Conservation (phyloP, 2,329 filamentous ascomycete genomes). For the Mollisia scopiformis region DNA sequence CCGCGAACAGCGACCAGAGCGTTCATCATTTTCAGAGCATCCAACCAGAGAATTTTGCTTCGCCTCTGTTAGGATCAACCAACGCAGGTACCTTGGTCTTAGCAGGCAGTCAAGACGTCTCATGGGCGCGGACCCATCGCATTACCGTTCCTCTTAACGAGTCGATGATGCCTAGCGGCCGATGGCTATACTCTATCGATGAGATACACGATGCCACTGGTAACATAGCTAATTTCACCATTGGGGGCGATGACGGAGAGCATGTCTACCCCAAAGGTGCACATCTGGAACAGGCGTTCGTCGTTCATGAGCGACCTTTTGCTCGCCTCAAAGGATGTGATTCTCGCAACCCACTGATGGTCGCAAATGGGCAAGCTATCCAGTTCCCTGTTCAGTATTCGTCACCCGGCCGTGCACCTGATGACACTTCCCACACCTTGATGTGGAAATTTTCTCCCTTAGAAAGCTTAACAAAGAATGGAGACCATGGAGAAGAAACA, state of each 20-base stretch:
- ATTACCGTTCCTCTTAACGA: conserved; percentile 88
- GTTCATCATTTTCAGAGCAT: conserved; percentile 92
- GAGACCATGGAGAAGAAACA: conserved; percentile 67
- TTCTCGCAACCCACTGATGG: conserved; percentile 77
- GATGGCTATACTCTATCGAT: conserved; percentile 89
- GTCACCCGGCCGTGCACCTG: conserved; percentile 59
- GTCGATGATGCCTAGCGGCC: conserved; percentile 76
- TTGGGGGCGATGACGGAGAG: conserved; percentile 69
- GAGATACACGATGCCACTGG: conserved; percentile 91
- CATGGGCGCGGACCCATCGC: conserved; percentile 78
- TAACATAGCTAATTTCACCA: conserved; percentile 78
- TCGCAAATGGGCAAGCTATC: conserved; percentile 72
- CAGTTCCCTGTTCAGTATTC: conserved; percentile 74
- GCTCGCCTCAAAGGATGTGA: conserved; percentile 76
- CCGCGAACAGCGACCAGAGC: conserved; percentile 80
- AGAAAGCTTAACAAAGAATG: conserved; percentile 67
- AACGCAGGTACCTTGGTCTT: conserved; percentile 59
- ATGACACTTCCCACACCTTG: conserved; percentile 71
- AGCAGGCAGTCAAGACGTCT: conserved; percentile 65
- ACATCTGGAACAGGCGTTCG: conserved; percentile 75
- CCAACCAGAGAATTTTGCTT: conserved; percentile 83
- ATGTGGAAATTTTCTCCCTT: conserved; percentile 83
- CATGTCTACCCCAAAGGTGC: conserved; percentile 58
- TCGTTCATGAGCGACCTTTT: conserved; percentile 84
- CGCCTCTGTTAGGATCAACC: conserved; percentile 70